These are phyloP conservation scores for Nemania diffusa DNA, from an alignment of 2,329 filamentous ascomycete species.

Conservation along the genomic window DNA sequence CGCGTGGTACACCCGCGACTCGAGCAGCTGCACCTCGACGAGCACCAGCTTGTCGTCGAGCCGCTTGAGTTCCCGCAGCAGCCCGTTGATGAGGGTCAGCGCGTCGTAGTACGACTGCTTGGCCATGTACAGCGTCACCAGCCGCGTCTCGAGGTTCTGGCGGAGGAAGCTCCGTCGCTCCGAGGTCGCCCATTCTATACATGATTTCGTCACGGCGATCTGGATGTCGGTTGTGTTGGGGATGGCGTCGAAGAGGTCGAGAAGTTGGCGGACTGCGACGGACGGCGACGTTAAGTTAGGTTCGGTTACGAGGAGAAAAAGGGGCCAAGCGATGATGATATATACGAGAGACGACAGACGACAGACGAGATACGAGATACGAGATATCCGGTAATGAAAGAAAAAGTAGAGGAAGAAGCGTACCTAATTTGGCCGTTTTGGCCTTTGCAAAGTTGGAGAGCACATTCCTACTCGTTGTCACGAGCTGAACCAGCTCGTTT, in stretches of 20 bases:
- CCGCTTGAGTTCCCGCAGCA: slow-evolving; percentile 96
- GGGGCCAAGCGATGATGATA: neutral
- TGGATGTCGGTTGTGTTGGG: slow-evolving; percentile 95
- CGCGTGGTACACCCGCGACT: slow-evolving; percentile 97
- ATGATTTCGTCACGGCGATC: slow-evolving; percentile 95
- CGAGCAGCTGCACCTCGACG: slow-evolving; percentile 96
- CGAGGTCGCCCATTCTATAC: slow-evolving; percentile 98
- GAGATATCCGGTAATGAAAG: too few relatives aligned
- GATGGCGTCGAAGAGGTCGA: slow-evolving; percentile 94
- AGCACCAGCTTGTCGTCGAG: slow-evolving; percentile 98
- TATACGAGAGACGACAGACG: neutral
- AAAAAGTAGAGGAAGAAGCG: slow-evolving; percentile 44
- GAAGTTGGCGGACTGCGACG: slow-evolving; percentile 84
- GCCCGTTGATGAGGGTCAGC: slow-evolving; percentile 93
- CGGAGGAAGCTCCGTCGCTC: slow-evolving; percentile 96
- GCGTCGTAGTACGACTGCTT: slow-evolving; percentile 98
- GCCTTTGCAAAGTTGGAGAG: slow-evolving; percentile 98
- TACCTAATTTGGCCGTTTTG: slow-evolving; percentile 98
- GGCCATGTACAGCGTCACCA: slow-evolving; percentile 93
- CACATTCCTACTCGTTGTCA: slow-evolving; percentile 88
- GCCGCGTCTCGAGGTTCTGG: slow-evolving; percentile 95
- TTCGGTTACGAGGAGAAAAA: neutral
- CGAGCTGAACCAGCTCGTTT: slow-evolving; percentile 86
- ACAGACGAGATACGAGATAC: neutral
- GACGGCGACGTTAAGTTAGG: slow-evolving; percentile 19